Conservation (phyloP, 352 stramenopile species). For the Phytophthora citrophthora region DNA sequence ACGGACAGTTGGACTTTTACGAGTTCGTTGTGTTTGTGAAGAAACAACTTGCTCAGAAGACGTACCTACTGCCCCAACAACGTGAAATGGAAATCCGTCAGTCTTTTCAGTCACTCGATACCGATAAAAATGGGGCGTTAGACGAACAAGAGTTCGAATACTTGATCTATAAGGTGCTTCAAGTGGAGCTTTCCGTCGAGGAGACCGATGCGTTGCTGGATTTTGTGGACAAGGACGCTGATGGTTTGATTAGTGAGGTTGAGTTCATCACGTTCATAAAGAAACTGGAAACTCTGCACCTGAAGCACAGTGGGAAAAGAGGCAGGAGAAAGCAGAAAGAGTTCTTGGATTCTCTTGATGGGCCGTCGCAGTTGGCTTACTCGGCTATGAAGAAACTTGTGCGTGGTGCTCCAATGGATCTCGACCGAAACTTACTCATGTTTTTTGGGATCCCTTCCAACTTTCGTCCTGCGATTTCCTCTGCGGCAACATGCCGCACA, state of each 20-base stretch:
- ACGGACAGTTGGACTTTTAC: conserved; percentile 74
- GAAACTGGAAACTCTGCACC: conserved; percentile 61
- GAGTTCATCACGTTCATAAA: conserved; percentile 84
- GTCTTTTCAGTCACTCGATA: conserved; percentile 72
- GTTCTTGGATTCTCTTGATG: conserved; percentile 52
- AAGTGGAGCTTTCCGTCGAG: conserved; percentile 76
- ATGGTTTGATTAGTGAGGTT: conserved; percentile 69
- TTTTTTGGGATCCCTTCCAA: conserved; percentile 85
- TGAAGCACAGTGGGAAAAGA: conserved; percentile 36
- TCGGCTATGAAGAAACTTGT: conserved; percentile 84
- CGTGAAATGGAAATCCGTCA: conserved; percentile 80
- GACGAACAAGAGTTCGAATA: conserved; percentile 83
- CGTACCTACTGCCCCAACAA: conserved; percentile 60
- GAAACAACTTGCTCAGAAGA: conserved; percentile 59
- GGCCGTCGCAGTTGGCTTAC: conserved; percentile 52
- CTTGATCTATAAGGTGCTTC: conserved; percentile 73
- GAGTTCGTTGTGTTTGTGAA: conserved; percentile 81
- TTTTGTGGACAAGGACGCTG: conserved; percentile 67
- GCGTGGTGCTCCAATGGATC: conserved; percentile 64
- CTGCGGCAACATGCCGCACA: conserved; percentile 46
- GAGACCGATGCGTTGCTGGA: conserved; percentile 76
- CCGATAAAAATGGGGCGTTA: conserved; percentile 67
- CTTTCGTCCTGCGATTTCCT: conserved; percentile 73
- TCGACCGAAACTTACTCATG: conserved; percentile 73
- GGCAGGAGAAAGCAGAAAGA: conserved; percentile 37